These are phyloP conservation scores for Trypanosoma brucei DNA, from an alignment of 208 protist genomes.

Conservation along the genomic window DNA sequence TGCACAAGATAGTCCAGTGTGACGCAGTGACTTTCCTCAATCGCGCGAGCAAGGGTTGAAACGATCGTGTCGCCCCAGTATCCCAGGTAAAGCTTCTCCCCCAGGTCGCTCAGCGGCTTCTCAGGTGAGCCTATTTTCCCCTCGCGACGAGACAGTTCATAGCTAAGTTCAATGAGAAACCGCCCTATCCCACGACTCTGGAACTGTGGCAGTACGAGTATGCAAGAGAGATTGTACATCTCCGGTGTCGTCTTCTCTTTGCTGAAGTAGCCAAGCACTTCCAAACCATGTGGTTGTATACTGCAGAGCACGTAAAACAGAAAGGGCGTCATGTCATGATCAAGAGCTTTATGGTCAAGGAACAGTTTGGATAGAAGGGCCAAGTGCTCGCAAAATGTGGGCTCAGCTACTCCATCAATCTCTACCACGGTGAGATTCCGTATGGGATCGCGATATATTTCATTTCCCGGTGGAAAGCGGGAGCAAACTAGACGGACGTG, in stretches of 20 bases:
- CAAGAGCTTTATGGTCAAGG: constrained; percentile 99
- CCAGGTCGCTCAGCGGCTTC: constrained; percentile 98
- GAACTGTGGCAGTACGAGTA: constrained; percentile 96
- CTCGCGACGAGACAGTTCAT: constrained; percentile 97
- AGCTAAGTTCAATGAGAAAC: constrained; percentile 97
- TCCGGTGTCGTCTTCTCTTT: constrained; percentile 96
- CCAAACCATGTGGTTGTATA: constrained; percentile 89
- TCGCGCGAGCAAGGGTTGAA: constrained; percentile 55
- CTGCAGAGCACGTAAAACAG: constrained; percentile 98
- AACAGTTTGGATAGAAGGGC: constrained; percentile 99
- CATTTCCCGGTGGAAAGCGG: constrained; percentile 88
- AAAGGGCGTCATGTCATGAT: constrained; percentile 99
- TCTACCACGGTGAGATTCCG: constrained; percentile 94
- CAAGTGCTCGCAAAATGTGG: constrained; percentile 98
- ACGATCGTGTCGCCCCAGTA: constrained; percentile 94
- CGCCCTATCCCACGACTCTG: constrained; percentile 97
- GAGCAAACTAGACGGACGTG: constrained; percentile 84
- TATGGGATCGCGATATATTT: constrained; percentile 86
- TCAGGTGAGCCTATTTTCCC: constrained; percentile 96
- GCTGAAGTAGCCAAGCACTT: constrained; percentile 98
- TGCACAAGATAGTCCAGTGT: constrained; percentile 80
- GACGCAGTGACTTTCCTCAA: constrained; percentile 72
- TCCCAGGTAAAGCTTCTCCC: constrained; percentile 89
- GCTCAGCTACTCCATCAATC: constrained; percentile 95
- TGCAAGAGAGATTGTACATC: constrained; percentile 99